These are phyloP conservation scores for Triticum monococcum DNA, from an alignment of 176 grass and related monocot genomes.

Conservation along the genomic window DNA sequence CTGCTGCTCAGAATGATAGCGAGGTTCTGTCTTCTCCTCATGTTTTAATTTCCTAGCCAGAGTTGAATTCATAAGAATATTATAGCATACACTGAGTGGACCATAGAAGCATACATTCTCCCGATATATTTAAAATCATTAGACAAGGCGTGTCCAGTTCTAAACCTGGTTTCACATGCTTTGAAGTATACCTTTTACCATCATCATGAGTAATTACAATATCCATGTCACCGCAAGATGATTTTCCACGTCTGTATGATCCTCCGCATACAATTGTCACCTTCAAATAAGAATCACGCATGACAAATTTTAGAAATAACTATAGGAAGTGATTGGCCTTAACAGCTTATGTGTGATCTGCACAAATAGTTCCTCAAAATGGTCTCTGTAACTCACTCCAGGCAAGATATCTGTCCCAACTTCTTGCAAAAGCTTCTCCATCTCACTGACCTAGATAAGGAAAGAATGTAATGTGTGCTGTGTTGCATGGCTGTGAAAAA, in stretches of 20 bases:
- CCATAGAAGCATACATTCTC: background rate
- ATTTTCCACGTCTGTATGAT: conserved; percentile 95
- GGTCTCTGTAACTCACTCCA: conserved; percentile 52
- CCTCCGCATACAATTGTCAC: conserved; percentile 86
- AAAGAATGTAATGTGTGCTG: conserved; percentile 9
- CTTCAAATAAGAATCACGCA: conserved; percentile 42
- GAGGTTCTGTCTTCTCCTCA: background rate
- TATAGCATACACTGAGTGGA: background rate
- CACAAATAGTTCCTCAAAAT: conserved; percentile 10
- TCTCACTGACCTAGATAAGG: conserved; percentile 69
- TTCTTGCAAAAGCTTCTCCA: conserved; percentile 86
- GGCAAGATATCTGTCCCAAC: conserved; percentile 70
- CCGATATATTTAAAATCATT: background rate
- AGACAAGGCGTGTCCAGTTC: background rate
- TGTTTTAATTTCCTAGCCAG: background rate
- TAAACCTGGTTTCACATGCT: background rate
- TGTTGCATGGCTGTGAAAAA: background rate
- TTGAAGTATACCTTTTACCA: conserved; percentile 65
- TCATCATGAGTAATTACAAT: conserved; percentile 90
- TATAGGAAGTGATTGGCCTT: background rate
- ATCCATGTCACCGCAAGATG: conserved; percentile 96
- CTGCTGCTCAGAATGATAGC: background rate
- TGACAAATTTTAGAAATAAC: conserved; percentile 1
- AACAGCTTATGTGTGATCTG: conserved; percentile 6
- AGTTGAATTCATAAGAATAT: background rate